Evolutionary conservation across 352 stramenopile genomes (phyloP).

Genomic region (Globisporangium camurandrum): DNA sequence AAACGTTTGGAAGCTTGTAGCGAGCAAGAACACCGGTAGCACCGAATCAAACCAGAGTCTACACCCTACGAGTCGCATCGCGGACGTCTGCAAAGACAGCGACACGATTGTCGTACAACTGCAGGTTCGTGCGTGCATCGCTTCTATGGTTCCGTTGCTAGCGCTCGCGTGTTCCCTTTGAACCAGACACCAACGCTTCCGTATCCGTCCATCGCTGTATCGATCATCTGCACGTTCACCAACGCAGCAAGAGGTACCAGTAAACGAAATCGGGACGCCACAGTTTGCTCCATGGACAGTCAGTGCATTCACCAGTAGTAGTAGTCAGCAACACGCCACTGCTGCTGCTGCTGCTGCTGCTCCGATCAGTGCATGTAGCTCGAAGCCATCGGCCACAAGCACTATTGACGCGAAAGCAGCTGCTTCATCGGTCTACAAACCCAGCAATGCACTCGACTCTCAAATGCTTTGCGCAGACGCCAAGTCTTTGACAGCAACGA

Average conservation of each 20-base stretch:
- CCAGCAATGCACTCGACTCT: not conserved
- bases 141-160: too few species aligned
- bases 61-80: constrained; percentile 39
- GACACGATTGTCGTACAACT: constrained; percentile 56
- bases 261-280: constrained; percentile 78
- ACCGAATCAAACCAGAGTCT: constrained; percentile 10
- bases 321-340: constrained; percentile 7
- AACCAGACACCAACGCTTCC: too few species aligned
- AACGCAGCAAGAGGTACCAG: constrained; percentile 62
- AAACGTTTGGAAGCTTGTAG: constrained; percentile 27
- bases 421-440: not conserved
- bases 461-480: not conserved
- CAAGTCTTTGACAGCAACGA: constrained; percentile 8
- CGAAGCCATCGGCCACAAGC: not conserved
- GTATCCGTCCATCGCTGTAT: not conserved
- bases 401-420: not conserved
- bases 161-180: too few species aligned
- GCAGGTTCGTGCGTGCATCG: constrained; percentile 31
- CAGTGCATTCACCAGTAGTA: constrained; percentile 38
- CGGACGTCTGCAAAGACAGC: constrained; percentile 66
- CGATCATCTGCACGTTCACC: too few species aligned
- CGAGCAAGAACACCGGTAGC: constrained; percentile 19
- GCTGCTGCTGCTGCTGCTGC: too few species aligned
- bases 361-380: not conserved
- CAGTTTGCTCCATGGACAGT: constrained; percentile 53